Conservation (phyloP, 2,329 filamentous ascomycete species). For the Colletotrichum chlorophyti region DNA sequence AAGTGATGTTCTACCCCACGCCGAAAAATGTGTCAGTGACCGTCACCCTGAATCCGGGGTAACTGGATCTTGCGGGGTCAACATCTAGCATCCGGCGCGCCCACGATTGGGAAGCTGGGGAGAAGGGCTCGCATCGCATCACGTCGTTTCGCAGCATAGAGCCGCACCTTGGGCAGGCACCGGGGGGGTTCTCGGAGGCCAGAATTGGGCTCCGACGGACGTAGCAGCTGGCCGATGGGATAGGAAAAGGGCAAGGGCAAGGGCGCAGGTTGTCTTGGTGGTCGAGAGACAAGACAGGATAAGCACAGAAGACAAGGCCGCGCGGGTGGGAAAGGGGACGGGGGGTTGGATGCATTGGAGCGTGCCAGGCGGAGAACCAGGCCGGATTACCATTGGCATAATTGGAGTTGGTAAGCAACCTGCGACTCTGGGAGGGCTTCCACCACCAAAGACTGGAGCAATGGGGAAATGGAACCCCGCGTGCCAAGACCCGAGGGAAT, state of each 20-base stretch:
- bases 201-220: slow-evolving; percentile 9
- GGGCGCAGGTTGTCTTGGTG: not conserved
- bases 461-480: slow-evolving; percentile 19
- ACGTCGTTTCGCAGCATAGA: not conserved
- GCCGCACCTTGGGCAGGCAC: not conserved
- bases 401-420: slow-evolving; percentile 22
- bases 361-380: not conserved
- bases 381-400: not conserved
- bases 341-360: no score
- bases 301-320: not conserved
- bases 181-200: slow-evolving; percentile 11
- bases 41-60: slow-evolving; percentile 16
- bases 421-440: not conserved
- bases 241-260: slow-evolving; percentile 3
- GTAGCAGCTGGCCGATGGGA: slow-evolving; percentile 4
- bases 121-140: not conserved
- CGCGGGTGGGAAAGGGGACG: no score
- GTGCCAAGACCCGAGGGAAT: slow-evolving; percentile 29
- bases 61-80: slow-evolving; percentile 10
- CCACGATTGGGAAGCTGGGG: not conserved
- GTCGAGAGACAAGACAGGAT: not conserved
- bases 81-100: slow-evolving; percentile 19
- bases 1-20: slow-evolving; percentile 7
- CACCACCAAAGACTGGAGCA: not conserved
- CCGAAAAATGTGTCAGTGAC: not conserved